Percentiles rank a stretch among this genome's conserved stretches.
These are phyloP conservation scores for Claviceps spartinae DNA, from an alignment of 2,329 filamentous ascomycete species.

Conservation along the genomic window DNA sequence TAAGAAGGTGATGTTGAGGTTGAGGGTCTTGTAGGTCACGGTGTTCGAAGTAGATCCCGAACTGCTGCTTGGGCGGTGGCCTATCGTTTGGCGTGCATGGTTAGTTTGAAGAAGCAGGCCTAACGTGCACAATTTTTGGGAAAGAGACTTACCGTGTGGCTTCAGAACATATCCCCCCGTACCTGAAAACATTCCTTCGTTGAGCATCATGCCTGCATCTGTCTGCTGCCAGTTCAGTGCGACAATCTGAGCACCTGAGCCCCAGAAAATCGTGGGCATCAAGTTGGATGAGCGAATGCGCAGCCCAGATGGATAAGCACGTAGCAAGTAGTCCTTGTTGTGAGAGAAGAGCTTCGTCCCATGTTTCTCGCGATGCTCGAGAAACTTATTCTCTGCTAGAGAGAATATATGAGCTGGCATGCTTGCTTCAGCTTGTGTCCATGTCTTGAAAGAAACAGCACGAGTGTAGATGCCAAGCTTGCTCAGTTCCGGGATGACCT, in stretches of 20 bases:
- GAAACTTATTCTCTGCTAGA: slow-evolving; percentile 49
- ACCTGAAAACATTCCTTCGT: slow-evolving; percentile 79
- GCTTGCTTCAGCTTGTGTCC: slow-evolving; percentile 54
- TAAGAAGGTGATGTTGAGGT: slow-evolving; percentile 59
- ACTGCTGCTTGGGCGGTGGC: slow-evolving; percentile 17
- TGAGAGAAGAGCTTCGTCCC: slow-evolving; percentile 54
- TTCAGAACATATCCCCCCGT: slow-evolving; percentile 80
- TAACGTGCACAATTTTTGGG: background rate
- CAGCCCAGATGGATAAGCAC: slow-evolving; percentile 74
- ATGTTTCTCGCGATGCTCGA: slow-evolving; percentile 41
- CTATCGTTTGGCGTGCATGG: slow-evolving; percentile 4
- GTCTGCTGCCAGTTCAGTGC: slow-evolving; percentile 89
- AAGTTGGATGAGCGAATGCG: slow-evolving; percentile 77
- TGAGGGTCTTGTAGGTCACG: slow-evolving; percentile 44
- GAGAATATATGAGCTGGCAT: slow-evolving; percentile 61
- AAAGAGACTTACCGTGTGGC: slow-evolving; percentile 42
- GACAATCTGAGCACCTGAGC: slow-evolving; percentile 78
- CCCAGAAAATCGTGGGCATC: slow-evolving; percentile 75
- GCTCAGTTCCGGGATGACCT: slow-evolving; percentile 62
- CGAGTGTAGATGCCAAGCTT: slow-evolving; percentile 70
- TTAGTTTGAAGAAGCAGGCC: background rate
- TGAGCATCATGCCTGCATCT: slow-evolving; percentile 91
- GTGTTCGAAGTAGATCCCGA: slow-evolving; percentile 12
- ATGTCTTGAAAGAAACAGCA: slow-evolving; percentile 68
- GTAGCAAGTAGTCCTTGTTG: slow-evolving; percentile 72